Conservation (phyloP, 768 basidiomycete genomes). For the Lentinus tigrinus region DNA sequence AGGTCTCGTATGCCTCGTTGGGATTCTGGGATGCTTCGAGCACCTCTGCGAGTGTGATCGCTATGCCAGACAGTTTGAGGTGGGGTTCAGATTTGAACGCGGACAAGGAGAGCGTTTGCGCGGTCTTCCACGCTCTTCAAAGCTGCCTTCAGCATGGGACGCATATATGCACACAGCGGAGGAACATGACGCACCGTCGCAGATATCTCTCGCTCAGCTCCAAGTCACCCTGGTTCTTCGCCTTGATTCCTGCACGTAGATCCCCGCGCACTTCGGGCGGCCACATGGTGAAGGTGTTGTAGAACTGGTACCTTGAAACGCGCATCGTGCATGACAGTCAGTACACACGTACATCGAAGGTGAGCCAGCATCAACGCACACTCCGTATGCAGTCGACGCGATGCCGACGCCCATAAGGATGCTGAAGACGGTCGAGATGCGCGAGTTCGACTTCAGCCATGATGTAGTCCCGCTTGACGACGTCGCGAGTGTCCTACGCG, state of each 20-base stretch:
- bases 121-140: slow-evolving; percentile 55
- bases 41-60: slow-evolving; percentile 56
- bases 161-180: background rate
- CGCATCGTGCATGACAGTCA: background rate
- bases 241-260: slow-evolving; percentile 63
- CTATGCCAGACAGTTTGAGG: slow-evolving; percentile 69
- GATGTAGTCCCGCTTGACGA: background rate
- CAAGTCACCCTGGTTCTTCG: slow-evolving; percentile 57
- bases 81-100: slow-evolving; percentile 45
- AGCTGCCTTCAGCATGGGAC: background rate
- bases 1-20: slow-evolving; percentile 30
- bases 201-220: slow-evolving; percentile 52
- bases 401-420: slow-evolving; percentile 37
- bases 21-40: slow-evolving; percentile 42
- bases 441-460: slow-evolving; percentile 14
- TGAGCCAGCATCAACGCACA: slow-evolving; percentile 32
- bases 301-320: slow-evolving; percentile 50
- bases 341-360: background rate
- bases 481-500: background rate
- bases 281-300: slow-evolving; percentile 61
- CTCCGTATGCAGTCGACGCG: slow-evolving; percentile 41
- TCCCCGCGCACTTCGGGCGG: slow-evolving; percentile 61
- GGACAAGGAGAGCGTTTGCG: slow-evolving; percentile 41
- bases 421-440: slow-evolving; percentile 39
- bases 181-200: slow-evolving; percentile 42